Evolutionary conservation across 495 filamentous ascomycete species (phyloP), one percentile per base, ranked within the genome.

Genomic region (Penicillium samsonianum): DNA sequence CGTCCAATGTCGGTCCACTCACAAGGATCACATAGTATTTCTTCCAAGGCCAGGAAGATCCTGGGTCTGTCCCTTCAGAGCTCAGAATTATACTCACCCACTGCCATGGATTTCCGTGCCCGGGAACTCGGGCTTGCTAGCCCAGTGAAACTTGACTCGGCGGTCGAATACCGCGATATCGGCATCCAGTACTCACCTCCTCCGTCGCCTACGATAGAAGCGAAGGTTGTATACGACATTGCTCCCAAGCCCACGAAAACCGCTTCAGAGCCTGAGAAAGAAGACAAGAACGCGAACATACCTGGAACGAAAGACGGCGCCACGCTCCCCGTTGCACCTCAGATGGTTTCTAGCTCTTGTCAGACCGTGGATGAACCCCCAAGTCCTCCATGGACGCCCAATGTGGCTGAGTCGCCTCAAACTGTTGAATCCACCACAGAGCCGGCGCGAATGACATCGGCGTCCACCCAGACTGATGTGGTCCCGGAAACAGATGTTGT

Each of bases 171-270:
- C 69, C 80, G 81, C 38, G 90, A 95, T 68, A 80, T 81, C n/a
- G 90, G 85, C 3, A 80, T 89, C 40, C 92, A 96, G 69, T 91
- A 80, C 63, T 90, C 92, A 42, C 91, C 90, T 42, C 92, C 90
- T 7, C 79, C 86, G 2, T 95, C 90, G 17, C 90, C 90, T 6
- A 77, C 73, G 43, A 50, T 82, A n/a, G 59, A 71, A 19, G 37
- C 50, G 9, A 52, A 44, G 25, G 43, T n/a, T 25, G 60, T 62
- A 10, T 42, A 37, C 5, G 19, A 38, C 10, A 8, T 31, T 22
- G 26, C 30, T 22, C 28, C 41, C 5, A 19, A 41, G 16, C 25
- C 30, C 28, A 41, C 19, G 17, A 40, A 50, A 14, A 26, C 42
- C 10, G 3, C 9, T 11, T 20, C 50, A 12, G 26, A 10, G 23